Percentiles rank a stretch among this genome's conserved stretches.
These are phyloP conservation scores for Saksenaea oblongispora DNA, from an alignment of 371 early-diverging fungal species.

Conservation along the genomic window DNA sequence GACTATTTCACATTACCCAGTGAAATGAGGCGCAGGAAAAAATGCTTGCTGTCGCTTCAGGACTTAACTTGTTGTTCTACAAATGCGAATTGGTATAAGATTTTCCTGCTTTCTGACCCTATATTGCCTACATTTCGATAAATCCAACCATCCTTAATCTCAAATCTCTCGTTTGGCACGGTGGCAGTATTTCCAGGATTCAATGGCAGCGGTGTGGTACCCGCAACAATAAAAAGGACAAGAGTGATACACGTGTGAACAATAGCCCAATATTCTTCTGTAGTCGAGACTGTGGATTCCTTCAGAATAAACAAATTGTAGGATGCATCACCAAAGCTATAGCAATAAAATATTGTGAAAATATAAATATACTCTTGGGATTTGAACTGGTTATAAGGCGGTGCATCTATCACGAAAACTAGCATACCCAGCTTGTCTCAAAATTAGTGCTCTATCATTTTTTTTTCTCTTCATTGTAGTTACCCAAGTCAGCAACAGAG, in stretches of 20 bases:
- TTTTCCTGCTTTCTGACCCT: not conserved
- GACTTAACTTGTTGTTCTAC: conserved; percentile 28
- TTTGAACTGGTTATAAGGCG: not conserved
- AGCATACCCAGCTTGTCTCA: not conserved
- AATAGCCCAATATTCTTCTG: not conserved
- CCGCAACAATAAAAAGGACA: conserved; percentile 9
- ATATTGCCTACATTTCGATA: conserved; percentile 23
- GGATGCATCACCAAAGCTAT: not conserved
- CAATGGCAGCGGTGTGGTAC: conserved; percentile 27
- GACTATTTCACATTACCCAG: conserved; percentile 27
- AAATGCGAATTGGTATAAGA: not conserved
- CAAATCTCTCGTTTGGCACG: conserved; percentile 25
- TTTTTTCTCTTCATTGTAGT: not conserved
- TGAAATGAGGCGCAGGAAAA: conserved; percentile 41
- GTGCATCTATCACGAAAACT: not conserved
- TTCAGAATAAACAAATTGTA: not conserved
- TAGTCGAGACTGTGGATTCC: no score
- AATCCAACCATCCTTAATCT: conserved; percentile 22
- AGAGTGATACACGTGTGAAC: not conserved
- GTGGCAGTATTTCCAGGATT: conserved; percentile 30
- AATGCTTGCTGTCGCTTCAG: conserved; percentile 39
- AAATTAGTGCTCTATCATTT: not conserved
- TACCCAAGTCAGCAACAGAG: not conserved
- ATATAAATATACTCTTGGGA: not conserved
- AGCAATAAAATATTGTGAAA: not conserved